Evolutionary conservation across 2,329 filamentous ascomycete species (phyloP).

Genomic region (Aspergillus felis): DNA sequence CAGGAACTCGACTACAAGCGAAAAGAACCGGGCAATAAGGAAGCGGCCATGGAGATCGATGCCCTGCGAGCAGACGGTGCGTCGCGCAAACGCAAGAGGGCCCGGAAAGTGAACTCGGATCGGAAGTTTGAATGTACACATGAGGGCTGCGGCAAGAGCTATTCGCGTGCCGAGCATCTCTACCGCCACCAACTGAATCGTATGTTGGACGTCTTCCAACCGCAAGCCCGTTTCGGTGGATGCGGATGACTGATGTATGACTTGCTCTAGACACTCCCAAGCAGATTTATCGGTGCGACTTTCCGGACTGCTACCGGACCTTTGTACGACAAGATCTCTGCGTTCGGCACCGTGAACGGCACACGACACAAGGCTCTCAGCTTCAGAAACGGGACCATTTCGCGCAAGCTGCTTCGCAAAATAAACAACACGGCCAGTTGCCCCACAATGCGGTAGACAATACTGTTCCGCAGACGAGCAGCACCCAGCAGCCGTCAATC

Average conservation of each 20-base stretch:
- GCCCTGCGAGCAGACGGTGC: slow-evolving; percentile 10
- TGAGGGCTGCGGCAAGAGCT: slow-evolving; percentile 78
- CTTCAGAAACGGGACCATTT: slow-evolving; percentile 48
- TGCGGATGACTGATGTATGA: slow-evolving; percentile 10
- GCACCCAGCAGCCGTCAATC: slow-evolving; percentile 2
- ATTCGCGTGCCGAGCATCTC: slow-evolving; percentile 57
- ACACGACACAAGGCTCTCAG: slow-evolving; percentile 61
- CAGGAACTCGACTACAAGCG: slow-evolving; percentile 7
- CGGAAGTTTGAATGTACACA: slow-evolving; percentile 73
- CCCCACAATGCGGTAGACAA: slow-evolving; percentile 13
- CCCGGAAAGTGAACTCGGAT: slow-evolving; percentile 43
- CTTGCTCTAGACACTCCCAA: slow-evolving; percentile 71
- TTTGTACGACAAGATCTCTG: slow-evolving; percentile 94
- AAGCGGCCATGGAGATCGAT: slow-evolving; percentile 6
- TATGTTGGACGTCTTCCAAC: slow-evolving; percentile 41
- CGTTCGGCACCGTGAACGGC: slow-evolving; percentile 76
- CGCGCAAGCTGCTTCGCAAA: slow-evolving; percentile 28
- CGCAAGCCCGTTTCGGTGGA: slow-evolving; percentile 1
- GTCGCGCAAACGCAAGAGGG: slow-evolving; percentile 28
- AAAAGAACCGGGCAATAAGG: slow-evolving; percentile 5
- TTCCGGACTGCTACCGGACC: slow-evolving; percentile 80
- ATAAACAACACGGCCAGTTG: slow-evolving; percentile 14
- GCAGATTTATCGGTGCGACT: slow-evolving; percentile 91
- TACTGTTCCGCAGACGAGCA: slow-evolving; percentile 14
- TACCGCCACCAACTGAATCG: slow-evolving; percentile 78